Percentiles rank a stretch among this genome's conserved stretches.
phyloP scores from a whole-genome alignment of 495 filamentous ascomycete genomes.

The Aspergillus saccharolyticus region DNA sequence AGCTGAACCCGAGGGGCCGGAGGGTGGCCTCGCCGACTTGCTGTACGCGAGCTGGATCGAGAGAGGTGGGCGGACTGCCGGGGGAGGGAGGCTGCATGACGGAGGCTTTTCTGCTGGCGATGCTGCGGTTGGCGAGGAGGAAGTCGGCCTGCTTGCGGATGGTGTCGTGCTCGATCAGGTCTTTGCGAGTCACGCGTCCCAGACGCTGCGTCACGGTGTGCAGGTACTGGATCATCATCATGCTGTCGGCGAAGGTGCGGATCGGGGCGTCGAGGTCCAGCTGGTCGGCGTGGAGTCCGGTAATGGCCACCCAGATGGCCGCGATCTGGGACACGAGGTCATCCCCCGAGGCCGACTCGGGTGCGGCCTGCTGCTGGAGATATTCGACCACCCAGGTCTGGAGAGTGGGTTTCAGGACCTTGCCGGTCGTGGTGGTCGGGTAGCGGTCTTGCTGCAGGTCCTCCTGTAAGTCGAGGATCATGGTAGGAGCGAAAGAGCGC shows the following conservation, averaged over 20 bases:
- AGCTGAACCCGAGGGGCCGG: conserved; percentile 3
- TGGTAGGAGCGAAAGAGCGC: conserved; percentile 23
- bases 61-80: not conserved
- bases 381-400: conserved; percentile 14
- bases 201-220: not conserved
- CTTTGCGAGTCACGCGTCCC: not conserved
- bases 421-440: conserved; percentile 35
- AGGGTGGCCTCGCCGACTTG: not conserved
- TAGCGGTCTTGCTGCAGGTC: conserved; percentile 27
- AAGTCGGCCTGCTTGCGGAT: conserved; percentile 8
- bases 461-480: conserved; percentile 23
- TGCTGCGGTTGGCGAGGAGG: not conserved
- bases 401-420: conserved; percentile 30
- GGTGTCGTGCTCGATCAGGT: conserved; percentile 2
- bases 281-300: not conserved
- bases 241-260: conserved; percentile 16
- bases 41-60: not conserved
- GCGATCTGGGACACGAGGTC: not conserved
- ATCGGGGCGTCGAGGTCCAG: conserved; percentile 10
- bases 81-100: not conserved
- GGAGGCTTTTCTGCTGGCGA: not conserved
- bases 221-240: conserved; percentile 17
- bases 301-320: not conserved
- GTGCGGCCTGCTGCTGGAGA: conserved; percentile 2
- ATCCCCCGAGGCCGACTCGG: not conserved